phyloP scores from a whole-genome alignment of 2,329 filamentous ascomycete genomes.

The Fusarium chlamydosporum region DNA sequence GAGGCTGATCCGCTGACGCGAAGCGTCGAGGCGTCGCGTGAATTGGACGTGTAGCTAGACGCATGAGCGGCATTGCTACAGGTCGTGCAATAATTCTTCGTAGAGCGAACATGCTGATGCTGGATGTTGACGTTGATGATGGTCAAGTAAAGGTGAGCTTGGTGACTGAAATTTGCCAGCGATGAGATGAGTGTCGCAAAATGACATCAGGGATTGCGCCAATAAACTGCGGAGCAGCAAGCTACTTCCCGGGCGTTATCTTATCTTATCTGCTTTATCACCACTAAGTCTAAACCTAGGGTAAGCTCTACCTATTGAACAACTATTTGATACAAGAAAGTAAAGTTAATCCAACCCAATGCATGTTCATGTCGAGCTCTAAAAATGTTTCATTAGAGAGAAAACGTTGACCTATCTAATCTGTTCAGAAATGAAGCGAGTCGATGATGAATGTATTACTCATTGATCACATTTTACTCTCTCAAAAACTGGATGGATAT shows the following conservation, averaged over 20 bases:
- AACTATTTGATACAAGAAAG: neutral
- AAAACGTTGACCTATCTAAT: too few relatives aligned
- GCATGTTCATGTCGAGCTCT: neutral
- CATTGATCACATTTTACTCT: too few relatives aligned
- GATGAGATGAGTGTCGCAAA: neutral
- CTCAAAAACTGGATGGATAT: too few relatives aligned
- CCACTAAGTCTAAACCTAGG: neutral
- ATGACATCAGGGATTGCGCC: conserved; percentile 29
- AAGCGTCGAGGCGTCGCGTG: conserved; percentile 30
- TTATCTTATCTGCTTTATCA: conserved; percentile 26
- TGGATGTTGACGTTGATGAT: neutral
- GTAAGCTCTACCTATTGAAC: too few relatives aligned
- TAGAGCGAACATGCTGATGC: conserved; percentile 35
- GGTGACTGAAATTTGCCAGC: conserved; percentile 23
- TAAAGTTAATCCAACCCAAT: neutral
- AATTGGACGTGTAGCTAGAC: conserved; percentile 29
- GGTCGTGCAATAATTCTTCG: conserved; percentile 24
- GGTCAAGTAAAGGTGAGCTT: neutral
- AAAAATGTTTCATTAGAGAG: too few relatives aligned
- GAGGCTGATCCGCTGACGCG: conserved; percentile 34
- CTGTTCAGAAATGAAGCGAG: too few relatives aligned
- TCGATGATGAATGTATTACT: too few relatives aligned
- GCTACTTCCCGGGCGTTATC: neutral
- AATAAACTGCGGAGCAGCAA: neutral
- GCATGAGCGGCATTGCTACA: conserved; percentile 10